Evolutionary conservation across 2,329 filamentous ascomycete species (phyloP).

Genomic region (Bisporella sp.): DNA sequence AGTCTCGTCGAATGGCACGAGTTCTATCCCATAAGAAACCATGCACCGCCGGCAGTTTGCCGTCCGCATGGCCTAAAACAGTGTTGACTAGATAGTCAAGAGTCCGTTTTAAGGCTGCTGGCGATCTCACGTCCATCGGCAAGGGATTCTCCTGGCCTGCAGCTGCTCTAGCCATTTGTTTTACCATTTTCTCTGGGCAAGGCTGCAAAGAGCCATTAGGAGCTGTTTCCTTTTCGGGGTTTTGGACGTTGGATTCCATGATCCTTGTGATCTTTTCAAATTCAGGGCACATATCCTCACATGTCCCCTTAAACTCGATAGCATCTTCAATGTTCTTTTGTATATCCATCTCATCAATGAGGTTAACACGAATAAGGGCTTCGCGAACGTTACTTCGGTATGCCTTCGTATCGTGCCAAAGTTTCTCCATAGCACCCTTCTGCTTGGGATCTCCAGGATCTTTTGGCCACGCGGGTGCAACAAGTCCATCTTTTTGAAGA

Average conservation of each 20-base stretch:
- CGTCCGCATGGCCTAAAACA: slow-evolving; percentile 44
- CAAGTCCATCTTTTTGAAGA: slow-evolving; percentile 42
- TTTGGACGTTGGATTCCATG: slow-evolving; percentile 50
- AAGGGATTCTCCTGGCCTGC: slow-evolving; percentile 61
- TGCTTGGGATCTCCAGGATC: slow-evolving; percentile 14
- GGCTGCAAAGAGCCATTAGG: slow-evolving; percentile 37
- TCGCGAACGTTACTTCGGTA: slow-evolving; percentile 51
- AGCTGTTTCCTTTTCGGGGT: slow-evolving; percentile 42
- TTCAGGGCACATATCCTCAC: slow-evolving; percentile 63
- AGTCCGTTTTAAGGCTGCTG: slow-evolving; percentile 49
- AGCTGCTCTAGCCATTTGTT: slow-evolving; percentile 59
- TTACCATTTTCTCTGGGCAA: slow-evolving; percentile 51
- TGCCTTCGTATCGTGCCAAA: slow-evolving; percentile 47
- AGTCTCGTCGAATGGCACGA: slow-evolving; percentile 59
- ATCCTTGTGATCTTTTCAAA: slow-evolving; percentile 59
- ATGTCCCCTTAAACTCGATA: slow-evolving; percentile 60
- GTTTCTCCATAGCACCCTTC: slow-evolving; percentile 45
- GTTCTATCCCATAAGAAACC: slow-evolving; percentile 64
- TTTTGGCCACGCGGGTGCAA: slow-evolving; percentile 10
- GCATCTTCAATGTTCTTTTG: slow-evolving; percentile 56
- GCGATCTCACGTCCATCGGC: slow-evolving; percentile 60
- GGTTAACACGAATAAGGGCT: slow-evolving; percentile 49
- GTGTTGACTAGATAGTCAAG: slow-evolving; percentile 58
- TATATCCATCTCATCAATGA: slow-evolving; percentile 60
- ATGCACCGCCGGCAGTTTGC: slow-evolving; percentile 46